A percentile compares a stretch with the other conserved stretches of the same genome.
Evolutionary conservation across 768 basidiomycete species (phyloP).

Genomic region (Collybiopsis confluens): DNA sequence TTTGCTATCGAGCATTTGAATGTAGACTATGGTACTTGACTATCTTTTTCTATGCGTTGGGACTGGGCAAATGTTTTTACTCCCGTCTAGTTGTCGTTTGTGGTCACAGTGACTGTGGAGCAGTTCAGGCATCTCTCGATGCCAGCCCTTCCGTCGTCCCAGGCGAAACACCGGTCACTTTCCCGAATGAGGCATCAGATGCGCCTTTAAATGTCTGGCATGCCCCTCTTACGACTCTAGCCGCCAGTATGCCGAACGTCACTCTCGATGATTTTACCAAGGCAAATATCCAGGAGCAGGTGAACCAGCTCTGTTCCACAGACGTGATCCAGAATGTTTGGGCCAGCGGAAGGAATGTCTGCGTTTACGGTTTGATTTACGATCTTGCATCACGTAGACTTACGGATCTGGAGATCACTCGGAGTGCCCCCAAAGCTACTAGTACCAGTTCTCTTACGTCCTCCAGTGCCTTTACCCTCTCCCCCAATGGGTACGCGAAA

Average conservation of each 20-base stretch:
- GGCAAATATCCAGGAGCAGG: constrained; percentile 57
- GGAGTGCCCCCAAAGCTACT: no score
- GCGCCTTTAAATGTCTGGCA: constrained; percentile 69
- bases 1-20: constrained; percentile 70
- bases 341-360: constrained; percentile 36
- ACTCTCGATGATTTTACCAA: constrained; percentile 42
- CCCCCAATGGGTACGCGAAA: no score
- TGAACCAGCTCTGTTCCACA: constrained; percentile 44
- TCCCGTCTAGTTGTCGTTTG: constrained; percentile 62
- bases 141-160: constrained; percentile 17
- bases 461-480: no score
- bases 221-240: constrained; percentile 52
- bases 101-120: constrained; percentile 83
- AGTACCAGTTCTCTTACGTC: no score
- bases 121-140: constrained; percentile 53
- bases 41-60: no score
- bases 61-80: no score
- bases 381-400: constrained; percentile 55
- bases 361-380: constrained; percentile 75
- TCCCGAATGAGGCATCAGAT: constrained; percentile 30
- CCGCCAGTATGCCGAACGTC: constrained; percentile 41
- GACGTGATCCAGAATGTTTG: constrained; percentile 44
- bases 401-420: constrained; percentile 49
- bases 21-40: constrained; percentile 65
- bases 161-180: constrained; percentile 27